A percentile compares a stretch with the other conserved stretches of the same genome.
Evolutionary conservation across 106 monocot genomes (phyloP).

Genomic region (Alisma plantagoaquatica): DNA sequence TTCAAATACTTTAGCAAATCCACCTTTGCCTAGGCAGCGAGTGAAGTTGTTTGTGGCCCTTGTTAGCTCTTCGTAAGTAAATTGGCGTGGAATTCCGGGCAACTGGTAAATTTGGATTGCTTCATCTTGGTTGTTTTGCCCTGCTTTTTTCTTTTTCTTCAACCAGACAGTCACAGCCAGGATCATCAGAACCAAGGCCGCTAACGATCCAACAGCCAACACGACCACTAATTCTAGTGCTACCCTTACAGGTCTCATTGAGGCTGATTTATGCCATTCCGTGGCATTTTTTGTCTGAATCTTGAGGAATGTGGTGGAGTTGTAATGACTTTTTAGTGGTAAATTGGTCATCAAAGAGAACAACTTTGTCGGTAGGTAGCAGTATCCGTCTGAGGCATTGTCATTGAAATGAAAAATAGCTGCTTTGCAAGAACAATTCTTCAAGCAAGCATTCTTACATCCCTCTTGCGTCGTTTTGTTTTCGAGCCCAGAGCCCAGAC

Average conservation of each 20-base stretch:
- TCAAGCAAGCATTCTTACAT: not conserved
- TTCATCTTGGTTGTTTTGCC: not conserved
- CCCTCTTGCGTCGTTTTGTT: not conserved
- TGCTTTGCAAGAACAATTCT: not conserved
- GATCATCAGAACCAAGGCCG: not conserved
- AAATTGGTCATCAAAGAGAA: conserved; percentile 6
- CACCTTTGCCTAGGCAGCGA: conserved; percentile 24
- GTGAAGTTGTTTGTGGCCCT: conserved; percentile 36
- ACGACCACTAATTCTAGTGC: no score
- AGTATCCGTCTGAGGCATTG: not conserved
- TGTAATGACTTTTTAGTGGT: not conserved
- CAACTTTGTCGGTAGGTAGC: not conserved
- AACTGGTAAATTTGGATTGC: not conserved
- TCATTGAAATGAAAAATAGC: not conserved
- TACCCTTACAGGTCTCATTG: not conserved
- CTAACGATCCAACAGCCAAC: not conserved
- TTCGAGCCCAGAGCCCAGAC: not conserved
- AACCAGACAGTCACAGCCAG: not conserved
- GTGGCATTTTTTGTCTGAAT: not conserved
- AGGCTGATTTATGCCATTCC: not conserved
- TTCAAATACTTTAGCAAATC: not conserved
- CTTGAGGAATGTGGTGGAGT: conserved; percentile 7
- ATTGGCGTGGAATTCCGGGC: not conserved
- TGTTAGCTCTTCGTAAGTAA: conserved; percentile 4
- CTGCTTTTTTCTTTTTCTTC: not conserved